phyloP scores from a whole-genome alignment of 2,329 filamentous ascomycete genomes.

The Pezizomycotina sp. region DNA sequence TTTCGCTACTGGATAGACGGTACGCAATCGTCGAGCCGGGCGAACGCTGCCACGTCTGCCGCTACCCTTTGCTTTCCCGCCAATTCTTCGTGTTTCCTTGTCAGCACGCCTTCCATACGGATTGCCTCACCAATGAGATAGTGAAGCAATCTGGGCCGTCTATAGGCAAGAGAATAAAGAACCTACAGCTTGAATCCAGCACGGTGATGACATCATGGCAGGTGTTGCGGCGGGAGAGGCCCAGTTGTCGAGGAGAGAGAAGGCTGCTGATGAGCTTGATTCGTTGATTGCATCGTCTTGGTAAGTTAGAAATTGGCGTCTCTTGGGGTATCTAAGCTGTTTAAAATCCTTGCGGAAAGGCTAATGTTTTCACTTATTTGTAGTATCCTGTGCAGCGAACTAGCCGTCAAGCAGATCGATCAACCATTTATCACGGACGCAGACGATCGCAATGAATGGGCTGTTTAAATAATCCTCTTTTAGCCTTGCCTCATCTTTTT shows the following conservation, averaged over 20 bases:
- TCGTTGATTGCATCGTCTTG: slow-evolving; percentile 79
- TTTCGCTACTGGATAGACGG: slow-evolving; percentile 65
- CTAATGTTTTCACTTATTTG: slow-evolving; percentile 20
- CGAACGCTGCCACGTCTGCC: slow-evolving; percentile 81
- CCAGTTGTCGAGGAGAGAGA: slow-evolving; percentile 64
- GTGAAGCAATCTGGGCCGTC: slow-evolving; percentile 63
- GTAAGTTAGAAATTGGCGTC: slow-evolving; percentile 35
- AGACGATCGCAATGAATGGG: slow-evolving; percentile 71
- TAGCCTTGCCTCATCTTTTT: too few species aligned
- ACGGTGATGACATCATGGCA: too few species aligned
- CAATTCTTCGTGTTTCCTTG: slow-evolving; percentile 98
- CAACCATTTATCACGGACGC: slow-evolving; percentile 67
- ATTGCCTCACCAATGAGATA: slow-evolving; percentile 76
- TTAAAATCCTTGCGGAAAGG: not conserved
- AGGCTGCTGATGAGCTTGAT: slow-evolving; percentile 75
- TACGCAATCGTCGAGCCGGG: slow-evolving; percentile 96
- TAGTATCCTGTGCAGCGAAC: slow-evolving; percentile 84
- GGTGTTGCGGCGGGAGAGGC: slow-evolving; percentile 52
- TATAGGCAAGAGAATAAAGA: slow-evolving; percentile 62
- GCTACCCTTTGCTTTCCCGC: slow-evolving; percentile 65
- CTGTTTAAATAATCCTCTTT: slow-evolving; percentile 33
- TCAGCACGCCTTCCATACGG: slow-evolving; percentile 93
- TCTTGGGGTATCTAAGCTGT: slow-evolving; percentile 1
- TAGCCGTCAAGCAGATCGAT: slow-evolving; percentile 85
- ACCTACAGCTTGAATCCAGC: slow-evolving; percentile 69